A percentile compares a stretch with the other conserved stretches of the same genome.
These are phyloP conservation scores for Penicillium psychrofluorescens DNA, from an alignment of 495 filamentous ascomycete genomes.

Conservation along the genomic window DNA sequence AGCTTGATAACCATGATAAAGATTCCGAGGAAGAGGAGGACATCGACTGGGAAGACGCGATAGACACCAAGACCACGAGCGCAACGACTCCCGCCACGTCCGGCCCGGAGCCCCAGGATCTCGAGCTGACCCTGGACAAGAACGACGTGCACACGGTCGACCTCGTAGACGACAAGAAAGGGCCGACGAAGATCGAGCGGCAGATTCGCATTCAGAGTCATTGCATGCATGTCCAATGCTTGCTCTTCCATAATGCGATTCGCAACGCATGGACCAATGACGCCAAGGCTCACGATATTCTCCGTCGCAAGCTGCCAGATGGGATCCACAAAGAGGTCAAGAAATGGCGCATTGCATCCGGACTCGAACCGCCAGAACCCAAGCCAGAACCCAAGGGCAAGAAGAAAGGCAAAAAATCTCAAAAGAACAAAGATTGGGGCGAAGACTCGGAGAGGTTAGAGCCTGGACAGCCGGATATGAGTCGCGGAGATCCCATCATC, in stretches of 20 bases:
- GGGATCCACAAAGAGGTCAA: constrained; percentile 64
- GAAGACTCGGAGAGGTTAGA: constrained; percentile 60
- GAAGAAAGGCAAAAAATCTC: constrained; percentile 38
- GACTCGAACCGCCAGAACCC: constrained; percentile 42
- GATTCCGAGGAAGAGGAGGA: constrained; percentile 54
- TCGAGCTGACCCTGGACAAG: constrained; percentile 68
- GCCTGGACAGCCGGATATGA: constrained; percentile 63
- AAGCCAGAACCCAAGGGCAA: constrained; percentile 26
- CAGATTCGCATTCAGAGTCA: constrained; percentile 71
- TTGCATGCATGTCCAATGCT: constrained; percentile 78
- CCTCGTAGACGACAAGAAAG: constrained; percentile 68
- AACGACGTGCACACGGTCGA: constrained; percentile 50
- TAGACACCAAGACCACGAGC: constrained; percentile 32
- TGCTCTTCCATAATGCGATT: constrained; percentile 82
- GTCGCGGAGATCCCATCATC: constrained; percentile 74
- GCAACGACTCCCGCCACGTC: constrained; percentile 19
- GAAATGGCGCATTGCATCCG: constrained; percentile 62
- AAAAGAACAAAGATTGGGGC: constrained; percentile 59
- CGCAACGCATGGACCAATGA: constrained; percentile 87
- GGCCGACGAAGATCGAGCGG: constrained; percentile 75
- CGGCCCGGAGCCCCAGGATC: constrained; percentile 41
- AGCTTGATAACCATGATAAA: constrained; percentile 10
- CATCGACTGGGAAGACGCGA: constrained; percentile 85
- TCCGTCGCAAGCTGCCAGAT: constrained; percentile 63
- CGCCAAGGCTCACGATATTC: constrained; percentile 63